Evolutionary conservation across 257 asterid genomes (phyloP).

Genomic region (Ilex aquifolium): DNA sequence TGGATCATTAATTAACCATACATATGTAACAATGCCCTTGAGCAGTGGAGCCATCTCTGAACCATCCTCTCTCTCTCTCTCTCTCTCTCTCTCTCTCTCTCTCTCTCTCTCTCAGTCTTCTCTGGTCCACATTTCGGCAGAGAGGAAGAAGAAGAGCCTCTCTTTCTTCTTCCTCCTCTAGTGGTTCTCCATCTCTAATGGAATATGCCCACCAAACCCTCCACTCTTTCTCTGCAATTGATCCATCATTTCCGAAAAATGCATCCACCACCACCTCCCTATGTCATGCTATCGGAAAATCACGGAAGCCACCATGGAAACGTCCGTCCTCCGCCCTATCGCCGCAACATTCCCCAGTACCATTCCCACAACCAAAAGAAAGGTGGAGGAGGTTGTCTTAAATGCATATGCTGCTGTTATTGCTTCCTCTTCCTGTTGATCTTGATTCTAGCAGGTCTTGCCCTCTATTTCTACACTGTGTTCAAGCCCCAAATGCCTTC

Average conservation of each 20-base stretch:
- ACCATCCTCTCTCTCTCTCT: slow-evolving; percentile 1
- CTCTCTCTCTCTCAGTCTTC: slow-evolving; percentile 2
- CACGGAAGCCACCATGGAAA: neutral
- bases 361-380: slow-evolving; percentile 8
- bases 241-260: neutral
- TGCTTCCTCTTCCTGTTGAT: slow-evolving; percentile 34
- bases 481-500: slow-evolving; percentile 37
- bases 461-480: slow-evolving; percentile 13
- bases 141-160: slow-evolving; percentile 9
- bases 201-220: neutral
- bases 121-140: slow-evolving; percentile 1
- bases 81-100: neutral
- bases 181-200: slow-evolving; percentile 4
- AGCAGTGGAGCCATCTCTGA: slow-evolving; percentile 8
- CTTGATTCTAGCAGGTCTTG: neutral
- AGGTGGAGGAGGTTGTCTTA: slow-evolving; percentile 11
- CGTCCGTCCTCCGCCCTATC: slow-evolving; percentile 23
- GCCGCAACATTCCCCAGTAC: slow-evolving; percentile 34
- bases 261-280: slow-evolving; percentile 27
- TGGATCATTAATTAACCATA: slow-evolving; percentile 4
- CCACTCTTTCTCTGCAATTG: neutral
- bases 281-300: slow-evolving; percentile 25
- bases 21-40: slow-evolving; percentile 11
- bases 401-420: slow-evolving; percentile 46
- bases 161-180: neutral